phyloP scores from a whole-genome alignment of 352 stramenopile genomes.

The Phytophthora tubulina region DNA sequence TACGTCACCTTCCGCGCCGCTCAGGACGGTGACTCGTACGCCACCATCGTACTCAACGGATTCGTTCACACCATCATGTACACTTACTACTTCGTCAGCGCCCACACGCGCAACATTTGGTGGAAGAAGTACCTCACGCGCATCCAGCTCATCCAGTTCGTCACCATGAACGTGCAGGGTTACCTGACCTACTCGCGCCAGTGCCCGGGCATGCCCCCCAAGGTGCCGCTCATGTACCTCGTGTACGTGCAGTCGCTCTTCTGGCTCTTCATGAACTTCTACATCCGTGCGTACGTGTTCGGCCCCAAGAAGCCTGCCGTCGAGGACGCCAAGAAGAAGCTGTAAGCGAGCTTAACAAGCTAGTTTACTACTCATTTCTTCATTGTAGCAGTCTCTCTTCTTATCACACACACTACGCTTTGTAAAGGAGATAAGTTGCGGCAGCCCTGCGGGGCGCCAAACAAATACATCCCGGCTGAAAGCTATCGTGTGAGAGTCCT shows the following conservation, averaged over 20 bases:
- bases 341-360: slow-evolving; percentile 33
- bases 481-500: slow-evolving; percentile 2
- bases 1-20: slow-evolving; percentile 94
- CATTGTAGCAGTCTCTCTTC: slow-evolving; percentile 23
- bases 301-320: slow-evolving; percentile 47
- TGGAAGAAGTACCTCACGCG: slow-evolving; percentile 96
- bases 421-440: slow-evolving; percentile 30
- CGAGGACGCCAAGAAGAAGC: slow-evolving; percentile 48
- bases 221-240: slow-evolving; percentile 90
- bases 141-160: slow-evolving; percentile 96
- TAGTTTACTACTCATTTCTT: slow-evolving; percentile 24
- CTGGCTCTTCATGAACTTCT: slow-evolving; percentile 97
- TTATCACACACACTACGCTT: slow-evolving; percentile 13
- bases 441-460: background rate
- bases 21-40: slow-evolving; percentile 96
- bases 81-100: slow-evolving; percentile 98
- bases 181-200: slow-evolving; percentile 83
- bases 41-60: slow-evolving; percentile 95
- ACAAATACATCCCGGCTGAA: slow-evolving; percentile 32
- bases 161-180: slow-evolving; percentile 74
- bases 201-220: slow-evolving; percentile 72
- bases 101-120: slow-evolving; percentile 97
- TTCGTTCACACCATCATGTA: slow-evolving; percentile 99
- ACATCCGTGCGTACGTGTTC: slow-evolving; percentile 92
- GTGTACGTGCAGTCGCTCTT: slow-evolving; percentile 96